Conservation (phyloP, 1,139 yeast species). For the Geotrichum carabidarum region DNA sequence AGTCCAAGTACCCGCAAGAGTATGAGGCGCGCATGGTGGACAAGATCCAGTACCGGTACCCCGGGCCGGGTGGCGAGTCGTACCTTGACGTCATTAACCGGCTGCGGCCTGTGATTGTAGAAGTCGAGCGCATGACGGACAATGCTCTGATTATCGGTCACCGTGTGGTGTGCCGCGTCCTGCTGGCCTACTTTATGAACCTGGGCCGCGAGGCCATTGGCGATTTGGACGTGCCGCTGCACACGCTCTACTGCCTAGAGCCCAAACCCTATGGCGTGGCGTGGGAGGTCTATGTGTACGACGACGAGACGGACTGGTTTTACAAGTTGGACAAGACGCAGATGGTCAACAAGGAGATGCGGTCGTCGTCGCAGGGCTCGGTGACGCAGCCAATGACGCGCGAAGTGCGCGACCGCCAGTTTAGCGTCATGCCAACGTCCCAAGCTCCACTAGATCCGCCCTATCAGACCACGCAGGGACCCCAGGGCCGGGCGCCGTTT, state of each 20-base stretch:
- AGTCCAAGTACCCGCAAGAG: constrained; percentile 65
- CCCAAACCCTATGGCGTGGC: constrained; percentile 94
- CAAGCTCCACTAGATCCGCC: too few relatives aligned
- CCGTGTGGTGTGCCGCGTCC: constrained; percentile 81
- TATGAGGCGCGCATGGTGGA: constrained; percentile 67
- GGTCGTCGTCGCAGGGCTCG: neutral
- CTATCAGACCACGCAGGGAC: too few relatives aligned
- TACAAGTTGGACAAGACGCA: constrained; percentile 47
- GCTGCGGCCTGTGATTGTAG: constrained; percentile 82
- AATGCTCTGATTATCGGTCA: constrained; percentile 80
- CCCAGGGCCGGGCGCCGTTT: neutral
- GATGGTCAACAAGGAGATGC: neutral
- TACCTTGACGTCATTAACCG: constrained; percentile 89
- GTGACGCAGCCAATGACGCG: neutral
- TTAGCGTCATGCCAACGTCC: constrained; percentile 17
- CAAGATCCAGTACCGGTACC: constrained; percentile 80
- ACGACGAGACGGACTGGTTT: constrained; percentile 74
- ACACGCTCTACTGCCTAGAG: constrained; percentile 82
- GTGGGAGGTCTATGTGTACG: constrained; percentile 82
- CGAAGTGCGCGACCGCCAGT: constrained; percentile 14
- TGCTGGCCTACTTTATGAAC: constrained; percentile 84
- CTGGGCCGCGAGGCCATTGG: constrained; percentile 78
- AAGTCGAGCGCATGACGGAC: constrained; percentile 85
- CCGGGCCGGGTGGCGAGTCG: constrained; percentile 96
- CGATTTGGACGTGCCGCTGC: constrained; percentile 86